Conservation (phyloP, 257 asterid species). For the Phtheirospermum japonicum region DNA sequence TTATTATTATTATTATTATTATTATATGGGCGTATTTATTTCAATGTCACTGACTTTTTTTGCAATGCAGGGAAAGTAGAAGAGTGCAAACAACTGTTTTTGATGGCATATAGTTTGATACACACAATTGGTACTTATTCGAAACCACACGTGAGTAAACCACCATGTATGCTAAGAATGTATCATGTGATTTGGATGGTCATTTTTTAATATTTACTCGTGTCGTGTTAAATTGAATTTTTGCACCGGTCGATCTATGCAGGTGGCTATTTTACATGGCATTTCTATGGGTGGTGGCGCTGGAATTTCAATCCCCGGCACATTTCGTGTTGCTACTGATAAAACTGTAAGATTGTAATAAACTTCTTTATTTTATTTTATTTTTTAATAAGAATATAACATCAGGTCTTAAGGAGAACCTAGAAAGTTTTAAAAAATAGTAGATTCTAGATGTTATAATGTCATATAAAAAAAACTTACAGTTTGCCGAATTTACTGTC, state of each 20-base stretch:
- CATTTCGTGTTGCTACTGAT: constrained; percentile 69
- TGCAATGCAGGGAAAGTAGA: constrained; percentile 52
- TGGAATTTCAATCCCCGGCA: constrained; percentile 76
- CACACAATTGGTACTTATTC: constrained; percentile 59
- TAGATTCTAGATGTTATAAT: no score
- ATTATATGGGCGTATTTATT: no score
- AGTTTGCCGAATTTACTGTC: no score
- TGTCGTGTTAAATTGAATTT: neutral
- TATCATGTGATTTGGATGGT: no score
- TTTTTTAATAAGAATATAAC: no score
- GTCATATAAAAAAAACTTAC: no score
- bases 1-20: no score
- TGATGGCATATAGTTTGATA: constrained; percentile 39
- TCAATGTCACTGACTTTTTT: no score
- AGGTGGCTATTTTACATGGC: constrained; percentile 73
- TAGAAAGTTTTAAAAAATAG: no score
- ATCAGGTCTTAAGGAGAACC: neutral
- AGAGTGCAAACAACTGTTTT: constrained; percentile 55
- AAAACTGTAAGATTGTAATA: constrained; percentile 51
- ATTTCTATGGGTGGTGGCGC: constrained; percentile 86
- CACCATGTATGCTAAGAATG: no score
- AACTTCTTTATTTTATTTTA: no score
- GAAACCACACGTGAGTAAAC: constrained; percentile 85
- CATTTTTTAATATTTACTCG: neutral
- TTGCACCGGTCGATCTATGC: constrained; percentile 15